These are phyloP conservation scores for Diplodia scrobiculata DNA, from an alignment of 2,329 filamentous ascomycete species.

Conservation along the genomic window DNA sequence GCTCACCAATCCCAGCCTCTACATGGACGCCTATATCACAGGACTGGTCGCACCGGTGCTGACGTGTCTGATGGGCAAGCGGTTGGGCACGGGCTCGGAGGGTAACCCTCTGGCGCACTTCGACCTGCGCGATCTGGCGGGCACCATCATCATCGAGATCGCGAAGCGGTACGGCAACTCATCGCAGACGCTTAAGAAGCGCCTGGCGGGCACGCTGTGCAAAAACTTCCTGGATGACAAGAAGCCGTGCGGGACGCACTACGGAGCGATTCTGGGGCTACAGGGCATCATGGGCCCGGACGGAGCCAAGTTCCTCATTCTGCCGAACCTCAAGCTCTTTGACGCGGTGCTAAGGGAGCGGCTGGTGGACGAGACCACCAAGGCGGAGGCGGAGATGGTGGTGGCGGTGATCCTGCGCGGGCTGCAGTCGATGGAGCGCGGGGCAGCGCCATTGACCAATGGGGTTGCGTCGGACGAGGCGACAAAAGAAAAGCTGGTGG, in stretches of 20 bases:
- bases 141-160: slow-evolving; percentile 77
- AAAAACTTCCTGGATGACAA: slow-evolving; percentile 88
- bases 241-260: slow-evolving; percentile 80
- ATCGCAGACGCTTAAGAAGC: slow-evolving; percentile 79
- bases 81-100: slow-evolving; percentile 64
- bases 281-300: slow-evolving; percentile 72
- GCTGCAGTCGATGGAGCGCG: slow-evolving; percentile 55
- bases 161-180: slow-evolving; percentile 77
- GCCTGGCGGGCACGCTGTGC: slow-evolving; percentile 88
- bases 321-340: slow-evolving; percentile 68
- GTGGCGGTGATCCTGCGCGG: slow-evolving; percentile 60
- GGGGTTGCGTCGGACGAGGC: slow-evolving; percentile 47
- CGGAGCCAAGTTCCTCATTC: slow-evolving; percentile 63
- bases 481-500: slow-evolving; percentile 46
- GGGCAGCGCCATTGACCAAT: slow-evolving; percentile 38
- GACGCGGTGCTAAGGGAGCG: slow-evolving; percentile 62
- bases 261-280: slow-evolving; percentile 82
- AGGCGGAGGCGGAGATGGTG: slow-evolving; percentile 63
- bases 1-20: slow-evolving; percentile 79
- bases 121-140: slow-evolving; percentile 78
- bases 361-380: slow-evolving; percentile 57
- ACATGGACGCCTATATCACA: slow-evolving; percentile 68
- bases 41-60: slow-evolving; percentile 81
- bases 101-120: slow-evolving; percentile 61
- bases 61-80: slow-evolving; percentile 84